These are phyloP conservation scores for Brassica napus DNA, from an alignment of 345 rosid species.

Conservation along the genomic window DNA sequence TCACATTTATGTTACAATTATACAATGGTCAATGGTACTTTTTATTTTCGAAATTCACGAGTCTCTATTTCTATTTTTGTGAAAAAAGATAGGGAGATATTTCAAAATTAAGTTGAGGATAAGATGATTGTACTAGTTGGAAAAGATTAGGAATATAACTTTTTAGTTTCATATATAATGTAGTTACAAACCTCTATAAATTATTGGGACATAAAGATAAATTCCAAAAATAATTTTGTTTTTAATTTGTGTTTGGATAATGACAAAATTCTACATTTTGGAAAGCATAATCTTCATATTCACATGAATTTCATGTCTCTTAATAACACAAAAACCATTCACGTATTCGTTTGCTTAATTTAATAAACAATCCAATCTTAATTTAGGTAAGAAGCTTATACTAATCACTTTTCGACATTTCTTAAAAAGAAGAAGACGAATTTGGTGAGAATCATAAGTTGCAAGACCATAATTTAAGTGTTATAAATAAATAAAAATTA, in stretches of 20 bases:
- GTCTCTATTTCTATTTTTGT: not conserved
- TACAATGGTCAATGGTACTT: not conserved
- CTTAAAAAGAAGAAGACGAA: not conserved
- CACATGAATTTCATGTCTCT: conserved; percentile 35
- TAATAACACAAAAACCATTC: conserved; percentile 29
- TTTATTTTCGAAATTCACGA: not conserved
- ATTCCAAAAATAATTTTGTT: not conserved
- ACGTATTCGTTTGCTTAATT: conserved; percentile 4
- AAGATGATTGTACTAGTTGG: not conserved
- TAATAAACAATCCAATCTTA: not conserved
- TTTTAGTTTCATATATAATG: not conserved
- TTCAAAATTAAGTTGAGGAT: not conserved
- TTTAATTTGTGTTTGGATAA: not conserved
- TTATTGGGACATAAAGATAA: not conserved
- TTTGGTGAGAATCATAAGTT: not conserved
- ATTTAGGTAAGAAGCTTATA: not conserved
- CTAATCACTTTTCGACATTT: not conserved
- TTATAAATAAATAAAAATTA: conserved; percentile 11
- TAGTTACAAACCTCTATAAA: not conserved
- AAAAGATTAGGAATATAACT: not conserved
- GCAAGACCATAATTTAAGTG: not conserved
- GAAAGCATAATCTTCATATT: not conserved
- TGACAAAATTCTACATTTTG: not conserved
- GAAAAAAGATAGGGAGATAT: not conserved
- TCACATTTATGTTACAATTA: conserved; percentile 4